Conservation (phyloP, 495 filamentous ascomycete genomes). For the Penicillium riverlandense region DNA sequence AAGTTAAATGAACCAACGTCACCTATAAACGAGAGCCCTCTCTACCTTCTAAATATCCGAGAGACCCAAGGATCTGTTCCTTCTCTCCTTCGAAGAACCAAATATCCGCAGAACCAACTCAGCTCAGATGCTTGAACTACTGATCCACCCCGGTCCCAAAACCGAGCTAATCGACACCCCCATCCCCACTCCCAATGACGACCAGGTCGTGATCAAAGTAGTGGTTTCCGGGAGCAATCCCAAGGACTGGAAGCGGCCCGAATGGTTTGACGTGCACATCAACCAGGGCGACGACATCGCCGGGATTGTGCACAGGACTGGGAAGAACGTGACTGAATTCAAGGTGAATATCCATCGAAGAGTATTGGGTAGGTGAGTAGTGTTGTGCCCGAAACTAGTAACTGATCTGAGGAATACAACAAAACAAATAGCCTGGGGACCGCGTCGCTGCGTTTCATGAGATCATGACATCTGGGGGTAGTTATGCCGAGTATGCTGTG, state of each 20-base stretch:
- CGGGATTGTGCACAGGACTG: conserved; percentile 53
- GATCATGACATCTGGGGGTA: conserved; percentile 44
- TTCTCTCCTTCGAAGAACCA: no score
- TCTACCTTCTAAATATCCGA: no score
- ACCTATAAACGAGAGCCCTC: no score
- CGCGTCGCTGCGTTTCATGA: conserved; percentile 65
- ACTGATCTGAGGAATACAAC: no score
- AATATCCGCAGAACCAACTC: no score
- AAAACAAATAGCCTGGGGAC: conserved; percentile 41
- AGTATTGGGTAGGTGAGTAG: no score
- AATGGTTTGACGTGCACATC: conserved; percentile 4
- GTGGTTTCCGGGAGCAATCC: conserved; percentile 60
- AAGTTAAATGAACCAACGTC: no score
- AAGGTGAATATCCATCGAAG: conserved; percentile 11
- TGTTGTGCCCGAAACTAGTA: no score
- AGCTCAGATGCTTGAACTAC: neutral
- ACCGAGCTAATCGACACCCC: neutral
- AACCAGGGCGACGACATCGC: conserved; percentile 66
- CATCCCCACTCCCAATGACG: conserved; percentile 31
- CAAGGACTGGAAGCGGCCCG: conserved; percentile 60
- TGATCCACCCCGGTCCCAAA: neutral
- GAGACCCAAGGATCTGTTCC: no score
- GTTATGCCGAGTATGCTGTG: conserved; percentile 65
- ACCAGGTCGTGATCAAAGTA: conserved; percentile 62
- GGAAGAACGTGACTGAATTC: conserved; percentile 54